Percentiles rank a stretch among this genome's conserved stretches.
These are phyloP conservation scores for Fomitopsis pulvina DNA, from an alignment of 768 basidiomycete species.

Conservation along the genomic window DNA sequence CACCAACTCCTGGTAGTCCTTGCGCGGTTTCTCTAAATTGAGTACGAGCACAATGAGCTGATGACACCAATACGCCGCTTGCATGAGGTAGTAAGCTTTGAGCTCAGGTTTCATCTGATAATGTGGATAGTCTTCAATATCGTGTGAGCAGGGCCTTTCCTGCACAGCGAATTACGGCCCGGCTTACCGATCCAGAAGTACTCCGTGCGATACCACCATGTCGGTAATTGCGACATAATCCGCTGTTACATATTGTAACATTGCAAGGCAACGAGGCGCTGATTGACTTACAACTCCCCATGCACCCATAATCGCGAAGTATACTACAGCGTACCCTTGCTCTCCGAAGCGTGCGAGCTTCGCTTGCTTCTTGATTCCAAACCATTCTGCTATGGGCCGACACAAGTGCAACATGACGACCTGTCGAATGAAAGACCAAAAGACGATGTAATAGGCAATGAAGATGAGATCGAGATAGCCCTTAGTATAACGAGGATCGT, in stretches of 20 bases:
- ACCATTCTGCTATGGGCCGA: slow-evolving; percentile 58
- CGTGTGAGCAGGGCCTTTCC: not conserved
- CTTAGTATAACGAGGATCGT: slow-evolving; percentile 64
- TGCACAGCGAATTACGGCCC: not conserved
- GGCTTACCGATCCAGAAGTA: slow-evolving; percentile 74
- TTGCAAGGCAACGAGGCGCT: not conserved
- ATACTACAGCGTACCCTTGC: slow-evolving; percentile 82
- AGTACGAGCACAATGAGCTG: slow-evolving; percentile 83
- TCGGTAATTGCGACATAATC: slow-evolving; percentile 77
- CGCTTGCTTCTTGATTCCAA: slow-evolving; percentile 56
- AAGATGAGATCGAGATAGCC: slow-evolving; percentile 73
- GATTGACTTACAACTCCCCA: slow-evolving; percentile 69
- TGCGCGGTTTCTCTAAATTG: slow-evolving; percentile 88
- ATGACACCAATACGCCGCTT: slow-evolving; percentile 91
- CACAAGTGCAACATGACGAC: slow-evolving; percentile 57
- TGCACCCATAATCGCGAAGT: slow-evolving; percentile 62
- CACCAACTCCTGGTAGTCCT: slow-evolving; percentile 83
- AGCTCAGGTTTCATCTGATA: slow-evolving; percentile 81
- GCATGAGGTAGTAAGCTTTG: slow-evolving; percentile 92
- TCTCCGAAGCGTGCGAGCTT: slow-evolving; percentile 88
- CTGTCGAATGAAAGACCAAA: slow-evolving; percentile 88
- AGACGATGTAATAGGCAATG: slow-evolving; percentile 74
- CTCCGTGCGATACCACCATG: slow-evolving; percentile 80
- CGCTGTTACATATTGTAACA: slow-evolving; percentile 34
- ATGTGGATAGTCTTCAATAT: slow-evolving; percentile 68